Evolutionary conservation across 495 filamentous ascomycete species (phyloP), one percentile per base, ranked within the genome.

Genomic region (Penicillium antarcticum): DNA sequence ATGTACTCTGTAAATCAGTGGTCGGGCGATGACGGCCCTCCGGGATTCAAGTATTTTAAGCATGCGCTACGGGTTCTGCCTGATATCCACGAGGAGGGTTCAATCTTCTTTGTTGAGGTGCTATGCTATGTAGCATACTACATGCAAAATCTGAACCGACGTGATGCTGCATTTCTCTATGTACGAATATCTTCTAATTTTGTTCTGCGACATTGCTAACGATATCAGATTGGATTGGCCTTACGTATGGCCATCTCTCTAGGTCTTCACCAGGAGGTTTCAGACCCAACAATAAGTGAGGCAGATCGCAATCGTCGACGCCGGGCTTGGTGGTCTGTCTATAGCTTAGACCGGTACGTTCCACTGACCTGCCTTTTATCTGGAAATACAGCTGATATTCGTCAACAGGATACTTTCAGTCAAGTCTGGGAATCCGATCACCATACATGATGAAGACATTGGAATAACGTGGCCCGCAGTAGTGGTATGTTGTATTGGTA

Each of bases 1-100:
- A 63, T 80, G 52, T 80, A 79, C 49, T 78, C 75, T 14, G 66
- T 78, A 35, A 78, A 80, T 49, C 72, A 77, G 39, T 77, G 73
- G 74, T 68, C 72, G 9, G 72, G 72, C 34, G 70, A 71, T 52
- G 68, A 72, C 14, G 75, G 73, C 1, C 74, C 76, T 0, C 77
- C 77, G 0, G 77, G 77, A 0, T 76, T 77, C 65, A 71, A 76
- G 19, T 79, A 73, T 45, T 80, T 79, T 48, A 68, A 71, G 48
- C 57, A 74, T 45, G 76, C 77, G 0, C 38, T 78, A 23, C 65
- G 73, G 14, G 72, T 78, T 13, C 60, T 80, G 10, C 76, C 75
- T 11, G 74, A 79, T 38, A 68, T 75, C 6, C 72, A 78, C 53
- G 77, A 80, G 52, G 69, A 76, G 19, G 74, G 73, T 1, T 78